These are phyloP conservation scores for Elaeagnus macrophylla DNA, from an alignment of 306 rosid genomes.

Conservation along the genomic window DNA sequence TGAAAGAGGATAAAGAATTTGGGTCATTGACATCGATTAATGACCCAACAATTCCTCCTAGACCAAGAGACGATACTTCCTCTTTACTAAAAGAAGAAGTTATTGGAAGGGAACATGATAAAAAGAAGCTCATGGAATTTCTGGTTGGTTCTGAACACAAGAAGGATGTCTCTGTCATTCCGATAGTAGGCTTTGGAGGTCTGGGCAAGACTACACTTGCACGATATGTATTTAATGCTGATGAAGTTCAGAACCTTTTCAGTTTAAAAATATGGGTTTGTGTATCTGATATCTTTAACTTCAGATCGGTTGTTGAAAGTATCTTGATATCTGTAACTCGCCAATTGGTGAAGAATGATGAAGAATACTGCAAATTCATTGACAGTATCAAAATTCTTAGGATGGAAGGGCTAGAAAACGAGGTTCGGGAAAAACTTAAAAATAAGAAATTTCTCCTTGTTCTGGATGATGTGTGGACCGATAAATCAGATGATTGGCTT, in stretches of 20 bases:
- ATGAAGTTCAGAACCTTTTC: not conserved
- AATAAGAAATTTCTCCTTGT: conserved; percentile 6
- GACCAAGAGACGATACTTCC: too few relatives aligned
- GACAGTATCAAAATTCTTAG: not conserved
- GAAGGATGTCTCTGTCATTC: conserved; percentile 1
- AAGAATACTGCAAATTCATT: too few relatives aligned
- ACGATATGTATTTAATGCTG: not conserved
- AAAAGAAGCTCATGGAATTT: not conserved
- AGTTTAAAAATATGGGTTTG: not conserved
- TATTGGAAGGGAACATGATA: conserved; percentile 9
- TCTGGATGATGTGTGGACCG: conserved; percentile 8
- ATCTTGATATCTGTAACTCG: not conserved
- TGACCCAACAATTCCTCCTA: too few relatives aligned
- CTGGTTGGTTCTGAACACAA: not conserved
- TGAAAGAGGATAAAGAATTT: too few relatives aligned
- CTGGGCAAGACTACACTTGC: conserved; percentile 13
- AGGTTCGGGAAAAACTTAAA: not conserved
- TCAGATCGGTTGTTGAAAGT: not conserved
- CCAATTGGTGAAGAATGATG: too few relatives aligned
- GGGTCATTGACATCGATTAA: too few relatives aligned
- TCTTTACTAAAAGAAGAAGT: too few relatives aligned
- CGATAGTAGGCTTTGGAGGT: conserved; percentile 9
- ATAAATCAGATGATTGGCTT: not conserved
- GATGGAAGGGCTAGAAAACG: not conserved
- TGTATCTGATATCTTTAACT: too few relatives aligned